These are phyloP conservation scores for Cladorrhinum samala DNA, from an alignment of 495 filamentous ascomycete species.

Conservation along the genomic window DNA sequence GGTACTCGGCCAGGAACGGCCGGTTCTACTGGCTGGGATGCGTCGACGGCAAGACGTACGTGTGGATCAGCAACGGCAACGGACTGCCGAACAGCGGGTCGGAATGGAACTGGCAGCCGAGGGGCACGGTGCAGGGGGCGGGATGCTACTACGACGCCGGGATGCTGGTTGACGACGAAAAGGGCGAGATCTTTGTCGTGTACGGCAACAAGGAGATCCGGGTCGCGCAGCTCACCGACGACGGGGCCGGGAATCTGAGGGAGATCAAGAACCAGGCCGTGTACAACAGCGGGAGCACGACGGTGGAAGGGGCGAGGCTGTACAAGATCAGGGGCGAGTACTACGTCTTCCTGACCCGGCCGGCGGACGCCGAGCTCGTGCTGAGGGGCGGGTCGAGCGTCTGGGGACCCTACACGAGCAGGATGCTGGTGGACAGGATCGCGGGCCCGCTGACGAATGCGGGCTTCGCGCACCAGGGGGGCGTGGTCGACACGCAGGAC, in stretches of 20 bases:
- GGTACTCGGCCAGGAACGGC: constrained; percentile 40
- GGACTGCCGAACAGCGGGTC: constrained; percentile 10
- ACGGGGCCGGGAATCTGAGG: constrained; percentile 23
- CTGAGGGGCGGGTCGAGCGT: constrained; percentile 42
- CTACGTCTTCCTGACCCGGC: constrained; percentile 47
- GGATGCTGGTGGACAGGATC: constrained; percentile 32
- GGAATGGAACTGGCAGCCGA: constrained; percentile 29
- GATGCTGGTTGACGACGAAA: constrained; percentile 50
- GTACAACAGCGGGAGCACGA: constrained; percentile 26
- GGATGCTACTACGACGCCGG: constrained; percentile 56
- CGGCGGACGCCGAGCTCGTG: constrained; percentile 41
- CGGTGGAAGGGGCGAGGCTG: constrained; percentile 51
- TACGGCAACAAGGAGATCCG: constrained; percentile 46
- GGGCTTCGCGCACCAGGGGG: constrained; percentile 49
- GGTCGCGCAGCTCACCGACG: constrained; percentile 45
- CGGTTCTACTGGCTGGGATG: constrained; percentile 55
- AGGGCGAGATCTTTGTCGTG: constrained; percentile 51
- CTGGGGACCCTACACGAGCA: constrained; percentile 41
- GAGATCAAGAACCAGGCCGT: constrained; percentile 32
- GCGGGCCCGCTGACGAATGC: constrained; percentile 36
- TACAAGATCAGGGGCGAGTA: constrained; percentile 51
- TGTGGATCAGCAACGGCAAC: constrained; percentile 38
- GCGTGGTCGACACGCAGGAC: constrained; percentile 45
- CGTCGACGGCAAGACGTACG: constrained; percentile 40
- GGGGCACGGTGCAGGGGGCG: constrained; percentile 22